Percentiles rank a stretch among this genome's conserved stretches.
phyloP scores from a whole-genome alignment of 1,284 basidiomycete genomes.

The Trichosporon faecale region DNA sequence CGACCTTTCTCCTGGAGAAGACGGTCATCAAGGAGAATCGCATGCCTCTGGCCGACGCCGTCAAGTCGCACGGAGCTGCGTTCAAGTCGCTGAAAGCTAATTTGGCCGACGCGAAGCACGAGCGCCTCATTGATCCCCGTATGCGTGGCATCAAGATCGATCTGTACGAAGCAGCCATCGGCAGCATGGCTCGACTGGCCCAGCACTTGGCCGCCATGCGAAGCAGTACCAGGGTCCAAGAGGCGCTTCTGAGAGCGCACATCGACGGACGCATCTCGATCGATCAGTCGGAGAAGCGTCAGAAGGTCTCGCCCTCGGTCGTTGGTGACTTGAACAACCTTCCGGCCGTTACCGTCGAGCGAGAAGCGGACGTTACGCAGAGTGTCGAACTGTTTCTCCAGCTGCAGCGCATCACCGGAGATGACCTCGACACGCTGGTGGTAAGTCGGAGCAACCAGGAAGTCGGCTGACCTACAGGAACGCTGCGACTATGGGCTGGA shows the following conservation, averaged over 20 bases:
- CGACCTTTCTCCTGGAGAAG: constrained; percentile 74
- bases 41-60: constrained; percentile 67
- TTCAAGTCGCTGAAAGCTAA: constrained; percentile 83
- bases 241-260: constrained; percentile 68
- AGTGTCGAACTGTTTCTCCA: constrained; percentile 76
- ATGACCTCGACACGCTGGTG: constrained; percentile 70
- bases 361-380: constrained; percentile 59
- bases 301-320: constrained; percentile 22
- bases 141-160: constrained; percentile 55
- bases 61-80: constrained; percentile 75
- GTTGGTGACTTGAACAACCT: constrained; percentile 55
- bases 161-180: constrained; percentile 79
- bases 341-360: constrained; percentile 22
- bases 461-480: constrained; percentile 23
- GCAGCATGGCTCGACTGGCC: constrained; percentile 76
- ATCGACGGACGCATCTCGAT: constrained; percentile 58
- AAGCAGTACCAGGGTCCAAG: constrained; percentile 75
- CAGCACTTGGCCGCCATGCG: constrained; percentile 86
- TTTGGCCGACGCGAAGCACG: constrained; percentile 76
- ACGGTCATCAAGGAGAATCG: constrained; percentile 32
- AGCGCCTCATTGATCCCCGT: constrained; percentile 61
- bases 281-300: constrained; percentile 25
- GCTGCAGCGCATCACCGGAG: constrained; percentile 75
- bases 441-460: constrained; percentile 54
- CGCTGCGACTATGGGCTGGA: constrained; percentile 45